Evolutionary conservation across 1,139 yeast genomes (phyloP).

Genomic region (Yamadazyma aaseri): DNA sequence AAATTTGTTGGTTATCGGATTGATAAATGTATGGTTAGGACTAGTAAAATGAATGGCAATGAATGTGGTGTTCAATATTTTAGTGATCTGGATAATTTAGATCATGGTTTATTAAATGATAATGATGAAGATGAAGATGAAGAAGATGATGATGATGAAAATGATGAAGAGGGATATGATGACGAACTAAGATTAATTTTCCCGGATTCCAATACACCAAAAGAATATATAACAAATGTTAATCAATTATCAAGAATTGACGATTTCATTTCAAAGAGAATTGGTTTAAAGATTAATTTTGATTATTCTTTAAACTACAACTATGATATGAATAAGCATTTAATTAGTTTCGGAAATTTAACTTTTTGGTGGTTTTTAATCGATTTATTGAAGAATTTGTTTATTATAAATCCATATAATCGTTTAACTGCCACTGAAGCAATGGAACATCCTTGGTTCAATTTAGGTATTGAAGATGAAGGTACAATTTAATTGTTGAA

Average conservation of each 20-base stretch:
- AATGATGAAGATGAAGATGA: slow-evolving; percentile 20
- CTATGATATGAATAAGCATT: slow-evolving; percentile 39
- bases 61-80: slow-evolving; percentile 46
- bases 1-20: slow-evolving; percentile 54
- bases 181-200: slow-evolving; percentile 27
- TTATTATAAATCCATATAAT: slow-evolving; percentile 61
- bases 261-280: slow-evolving; percentile 37
- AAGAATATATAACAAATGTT: slow-evolving; percentile 53
- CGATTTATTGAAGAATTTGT: slow-evolving; percentile 60
- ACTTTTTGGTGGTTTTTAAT: slow-evolving; percentile 76
- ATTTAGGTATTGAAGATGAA: slow-evolving; percentile 72
- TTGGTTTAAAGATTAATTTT: slow-evolving; percentile 42
- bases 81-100: slow-evolving; percentile 17
- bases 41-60: slow-evolving; percentile 36
- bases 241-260: slow-evolving; percentile 52
- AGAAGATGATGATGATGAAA: slow-evolving; percentile 21
- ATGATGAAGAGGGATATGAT: slow-evolving; percentile 24
- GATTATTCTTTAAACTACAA: slow-evolving; percentile 41
- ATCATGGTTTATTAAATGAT: slow-evolving; percentile 5
- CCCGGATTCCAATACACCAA: slow-evolving; percentile 39
- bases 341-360: slow-evolving; percentile 51
- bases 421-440: slow-evolving; percentile 70
- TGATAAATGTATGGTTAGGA: slow-evolving; percentile 37
- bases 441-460: slow-evolving; percentile 75
- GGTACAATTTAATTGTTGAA: slow-evolving; percentile 42